These are phyloP conservation scores for Rhizopogon rudus DNA, from an alignment of 768 basidiomycete species.

Conservation along the genomic window DNA sequence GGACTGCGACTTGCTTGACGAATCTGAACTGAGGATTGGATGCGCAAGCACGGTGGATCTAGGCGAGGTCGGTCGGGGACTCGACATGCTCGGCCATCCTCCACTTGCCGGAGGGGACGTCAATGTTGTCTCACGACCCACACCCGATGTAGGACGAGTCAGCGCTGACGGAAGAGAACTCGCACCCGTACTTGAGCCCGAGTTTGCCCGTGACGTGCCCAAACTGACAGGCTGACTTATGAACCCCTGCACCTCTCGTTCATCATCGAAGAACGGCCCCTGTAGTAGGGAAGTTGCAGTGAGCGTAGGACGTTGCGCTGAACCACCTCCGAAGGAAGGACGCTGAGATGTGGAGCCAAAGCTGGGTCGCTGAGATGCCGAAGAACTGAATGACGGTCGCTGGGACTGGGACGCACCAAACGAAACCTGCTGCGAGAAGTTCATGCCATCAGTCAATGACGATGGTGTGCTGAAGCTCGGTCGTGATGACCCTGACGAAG, in stretches of 20 bases:
- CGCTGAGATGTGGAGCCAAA: constrained; percentile 9
- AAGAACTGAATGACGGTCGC: constrained; percentile 11
- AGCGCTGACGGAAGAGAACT: not conserved
- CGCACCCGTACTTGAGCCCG: constrained; percentile 13
- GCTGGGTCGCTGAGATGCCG: constrained; percentile 8
- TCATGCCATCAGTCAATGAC: constrained; percentile 13
- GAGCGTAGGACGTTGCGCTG: not conserved
- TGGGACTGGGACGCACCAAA: constrained; percentile 14
- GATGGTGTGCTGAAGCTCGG: constrained; percentile 15
- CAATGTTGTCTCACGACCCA: not conserved
- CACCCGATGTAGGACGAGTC: not conserved
- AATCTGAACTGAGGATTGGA: constrained; percentile 11
- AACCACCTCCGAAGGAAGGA: not conserved
- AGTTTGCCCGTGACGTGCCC: constrained; percentile 5
- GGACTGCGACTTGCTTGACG: constrained; percentile 5
- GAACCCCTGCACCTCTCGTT: constrained; percentile 6
- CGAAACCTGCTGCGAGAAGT: constrained; percentile 14
- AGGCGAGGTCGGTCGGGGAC: constrained; percentile 1
- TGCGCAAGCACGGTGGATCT: constrained; percentile 8
- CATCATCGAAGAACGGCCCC: constrained; percentile 14
- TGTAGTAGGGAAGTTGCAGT: not conserved
- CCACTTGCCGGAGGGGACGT: not conserved
- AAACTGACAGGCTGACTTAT: constrained; percentile 3
- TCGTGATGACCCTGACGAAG: constrained; percentile 18
- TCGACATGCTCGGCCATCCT: constrained; percentile 2